Evolutionary conservation across 1,284 basidiomycete species (phyloP).

Genomic region (Cutaneotrichosporon cavernicola): DNA sequence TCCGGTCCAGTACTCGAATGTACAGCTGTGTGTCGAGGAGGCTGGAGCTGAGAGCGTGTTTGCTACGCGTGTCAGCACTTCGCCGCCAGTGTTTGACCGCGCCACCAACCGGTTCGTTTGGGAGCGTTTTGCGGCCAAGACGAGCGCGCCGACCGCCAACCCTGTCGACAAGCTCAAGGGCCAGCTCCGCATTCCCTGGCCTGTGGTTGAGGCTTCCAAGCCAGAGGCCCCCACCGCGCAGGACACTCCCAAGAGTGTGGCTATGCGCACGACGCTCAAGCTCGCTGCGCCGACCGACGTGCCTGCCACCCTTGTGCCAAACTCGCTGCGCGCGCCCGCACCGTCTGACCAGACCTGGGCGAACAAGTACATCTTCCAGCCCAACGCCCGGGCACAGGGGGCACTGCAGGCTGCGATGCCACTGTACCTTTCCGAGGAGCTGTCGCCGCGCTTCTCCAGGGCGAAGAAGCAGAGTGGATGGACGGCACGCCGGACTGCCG

Average conservation of each 20-base stretch:
- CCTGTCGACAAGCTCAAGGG: slow-evolving; percentile 24
- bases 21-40: slow-evolving; percentile 48
- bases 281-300: slow-evolving; percentile 17
- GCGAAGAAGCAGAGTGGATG: slow-evolving; percentile 41
- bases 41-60: slow-evolving; percentile 34
- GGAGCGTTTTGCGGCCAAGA: slow-evolving; percentile 40
- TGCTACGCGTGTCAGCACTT: slow-evolving; percentile 43
- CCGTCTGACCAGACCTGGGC: slow-evolving; percentile 29
- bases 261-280: slow-evolving; percentile 18
- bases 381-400: slow-evolving; percentile 14
- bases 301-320: slow-evolving; percentile 21
- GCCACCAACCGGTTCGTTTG: slow-evolving; percentile 30
- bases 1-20: slow-evolving; percentile 50
- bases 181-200: slow-evolving; percentile 41
- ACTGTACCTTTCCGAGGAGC: slow-evolving; percentile 50
- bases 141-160: slow-evolving; percentile 22
- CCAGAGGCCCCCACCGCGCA: slow-evolving; percentile 18
- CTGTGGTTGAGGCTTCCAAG: slow-evolving; percentile 22
- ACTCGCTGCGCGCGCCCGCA: slow-evolving; percentile 31
- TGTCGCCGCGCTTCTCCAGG: slow-evolving; percentile 48
- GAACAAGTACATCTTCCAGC: slow-evolving; percentile 32
- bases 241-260: slow-evolving; percentile 28
- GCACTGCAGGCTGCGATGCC: slow-evolving; percentile 49
- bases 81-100: slow-evolving; percentile 35
- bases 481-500: slow-evolving; percentile 34